A percentile compares a stretch with the other conserved stretches of the same genome.
Conservation (phyloP, 1,284 basidiomycete genomes). For the Boletus semigastroideus region DNA sequence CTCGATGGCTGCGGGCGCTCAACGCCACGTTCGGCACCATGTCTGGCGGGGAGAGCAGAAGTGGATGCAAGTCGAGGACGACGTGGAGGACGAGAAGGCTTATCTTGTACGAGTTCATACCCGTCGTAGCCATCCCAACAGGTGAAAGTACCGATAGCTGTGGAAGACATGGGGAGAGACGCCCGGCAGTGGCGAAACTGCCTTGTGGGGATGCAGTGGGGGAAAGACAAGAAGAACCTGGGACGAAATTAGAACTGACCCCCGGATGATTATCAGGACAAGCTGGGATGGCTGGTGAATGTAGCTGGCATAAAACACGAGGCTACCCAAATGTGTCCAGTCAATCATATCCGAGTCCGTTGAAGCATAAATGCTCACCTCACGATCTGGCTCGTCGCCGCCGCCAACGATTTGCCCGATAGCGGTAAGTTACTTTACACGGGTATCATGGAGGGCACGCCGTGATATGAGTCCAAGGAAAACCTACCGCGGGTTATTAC, state of each 20-base stretch:
- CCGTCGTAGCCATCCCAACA: slow-evolving; percentile 41
- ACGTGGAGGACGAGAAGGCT: slow-evolving; percentile 15
- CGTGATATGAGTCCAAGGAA: slow-evolving; percentile 18
- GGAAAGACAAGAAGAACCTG: slow-evolving; percentile 12
- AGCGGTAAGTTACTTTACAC: background rate
- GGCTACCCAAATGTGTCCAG: slow-evolving; percentile 31
- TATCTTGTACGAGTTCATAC: slow-evolving; percentile 27
- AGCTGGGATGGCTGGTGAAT: slow-evolving; percentile 13
- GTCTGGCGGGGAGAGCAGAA: slow-evolving; percentile 15
- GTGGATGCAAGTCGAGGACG: slow-evolving; percentile 26
- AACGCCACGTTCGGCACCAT: slow-evolving; percentile 17
- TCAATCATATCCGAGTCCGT: no score
- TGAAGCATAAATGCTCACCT: background rate
- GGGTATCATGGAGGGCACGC: slow-evolving; percentile 8
- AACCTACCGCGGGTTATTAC: slow-evolving; percentile 19
- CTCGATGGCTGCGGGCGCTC: slow-evolving; percentile 36
- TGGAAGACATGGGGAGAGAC: slow-evolving; percentile 27
- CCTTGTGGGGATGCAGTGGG: slow-evolving; percentile 21
- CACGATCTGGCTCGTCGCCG: background rate
- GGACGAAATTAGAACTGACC: slow-evolving; percentile 30
- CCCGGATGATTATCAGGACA: slow-evolving; percentile 34
- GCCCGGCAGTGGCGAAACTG: slow-evolving; percentile 14
- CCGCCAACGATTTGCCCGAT: background rate
- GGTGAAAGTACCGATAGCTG: slow-evolving; percentile 37
- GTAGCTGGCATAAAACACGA: slow-evolving; percentile 35